Base-by-base conservation (phyloP, 2,329 filamentous ascomycete genomes). In the Phialemonium atrogriseum region DNA sequence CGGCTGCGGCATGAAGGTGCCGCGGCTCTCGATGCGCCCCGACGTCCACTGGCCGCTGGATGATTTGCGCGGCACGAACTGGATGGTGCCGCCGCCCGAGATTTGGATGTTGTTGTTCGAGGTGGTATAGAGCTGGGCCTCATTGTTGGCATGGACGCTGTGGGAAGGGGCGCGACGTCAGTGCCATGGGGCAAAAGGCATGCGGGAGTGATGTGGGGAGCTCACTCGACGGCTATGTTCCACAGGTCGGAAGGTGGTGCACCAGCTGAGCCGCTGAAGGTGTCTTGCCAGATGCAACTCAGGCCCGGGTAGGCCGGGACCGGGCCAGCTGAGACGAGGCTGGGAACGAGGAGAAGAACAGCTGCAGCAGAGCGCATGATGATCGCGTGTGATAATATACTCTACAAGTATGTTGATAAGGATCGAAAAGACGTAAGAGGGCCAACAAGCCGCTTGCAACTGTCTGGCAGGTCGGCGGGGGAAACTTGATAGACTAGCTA, bases 11-110 rank as follows among this genome's bases (percentile, higher is more conserved):
- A 63, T 69, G 41, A 68, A 62, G 17, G 59, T 55, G 30, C 53
- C 56, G 34, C 55, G 61, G 39, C 62, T 60, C 54, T 76, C 70
- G 42, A 76, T 60, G 11, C 70, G 67, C 21, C 55, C 67, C 1
- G 71, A 75, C 0, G 68, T 72, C 71, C 71, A 76, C 17, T 48
- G 43, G 3, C 57, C 58, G 3, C 43, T 41, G 4, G 49, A 35
- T 12, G 59, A 55, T 30, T 56, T 55, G 39, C 54, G 56, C 2
- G 71, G 70, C 17, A 73, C 56, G 27, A 76, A 50, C 45, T 73
- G 68, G 3, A 75, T 46, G 0, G 69, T 68, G 27, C 54, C 54
- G 22, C 59, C 58, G 20, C 70, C 70, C 21, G 60, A 69, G 30
- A 68, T 50, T 36, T 70, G 67, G 10, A 74, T 36, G 50, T 73